Percentiles rank a stretch among this genome's conserved stretches.
Conservation (phyloP, 2,329 filamentous ascomycete genomes). For the Cordyceps farinosa region DNA sequence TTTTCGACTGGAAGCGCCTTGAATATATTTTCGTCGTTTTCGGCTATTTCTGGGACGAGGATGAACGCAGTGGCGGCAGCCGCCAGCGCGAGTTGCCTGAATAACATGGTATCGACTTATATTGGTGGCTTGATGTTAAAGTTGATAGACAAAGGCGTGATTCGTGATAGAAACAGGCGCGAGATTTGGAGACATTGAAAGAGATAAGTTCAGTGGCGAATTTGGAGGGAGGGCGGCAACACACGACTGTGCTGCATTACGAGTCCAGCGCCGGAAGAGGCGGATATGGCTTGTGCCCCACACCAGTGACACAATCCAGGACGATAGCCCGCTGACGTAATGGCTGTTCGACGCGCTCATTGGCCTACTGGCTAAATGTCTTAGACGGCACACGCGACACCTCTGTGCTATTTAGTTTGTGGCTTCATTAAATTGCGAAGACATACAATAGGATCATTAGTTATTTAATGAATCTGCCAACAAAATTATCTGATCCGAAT, state of each 20-base stretch:
- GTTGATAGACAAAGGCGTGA: neutral
- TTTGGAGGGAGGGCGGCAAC: neutral
- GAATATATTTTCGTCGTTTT: constrained; percentile 41
- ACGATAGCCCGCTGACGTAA: constrained; percentile 6
- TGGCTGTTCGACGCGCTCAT: neutral
- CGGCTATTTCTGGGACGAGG: constrained; percentile 48
- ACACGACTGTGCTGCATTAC: neutral
- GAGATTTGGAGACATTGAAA: neutral
- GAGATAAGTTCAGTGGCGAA: constrained; percentile 5
- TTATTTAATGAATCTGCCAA: neutral
- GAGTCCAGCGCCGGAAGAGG: constrained; percentile 14
- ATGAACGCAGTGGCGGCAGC: constrained; percentile 46
- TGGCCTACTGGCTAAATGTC: neutral
- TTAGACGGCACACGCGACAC: neutral
- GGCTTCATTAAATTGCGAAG: neutral
- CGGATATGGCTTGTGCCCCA: constrained; percentile 13
- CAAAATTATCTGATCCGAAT: neutral
- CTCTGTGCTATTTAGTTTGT: neutral
- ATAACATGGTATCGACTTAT: constrained; percentile 27
- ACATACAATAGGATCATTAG: neutral
- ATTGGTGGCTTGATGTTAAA: neutral
- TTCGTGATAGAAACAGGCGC: neutral
- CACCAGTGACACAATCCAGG: constrained; percentile 7
- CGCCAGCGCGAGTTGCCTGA: constrained; percentile 32
- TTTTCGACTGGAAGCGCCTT: constrained; percentile 36